These are phyloP conservation scores for Trametes hirsuta DNA, from an alignment of 1,284 basidiomycete genomes.

Conservation along the genomic window DNA sequence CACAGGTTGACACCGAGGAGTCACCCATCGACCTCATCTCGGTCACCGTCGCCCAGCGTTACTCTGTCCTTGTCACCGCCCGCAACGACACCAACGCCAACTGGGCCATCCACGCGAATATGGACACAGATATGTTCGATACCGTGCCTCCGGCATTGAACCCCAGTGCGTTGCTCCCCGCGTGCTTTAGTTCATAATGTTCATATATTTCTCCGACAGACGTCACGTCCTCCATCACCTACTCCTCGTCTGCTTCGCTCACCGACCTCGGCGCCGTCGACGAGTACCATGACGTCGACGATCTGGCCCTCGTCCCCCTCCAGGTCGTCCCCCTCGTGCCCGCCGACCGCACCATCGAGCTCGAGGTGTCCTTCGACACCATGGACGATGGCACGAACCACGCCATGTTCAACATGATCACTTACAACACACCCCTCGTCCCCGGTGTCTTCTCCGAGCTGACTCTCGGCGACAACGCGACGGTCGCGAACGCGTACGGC, in stretches of 20 bases:
- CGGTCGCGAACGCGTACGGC: conserved; percentile 75
- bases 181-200: neutral
- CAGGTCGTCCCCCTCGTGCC: conserved; percentile 44
- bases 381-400: conserved; percentile 81
- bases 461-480: conserved; percentile 77
- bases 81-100: conserved; percentile 84
- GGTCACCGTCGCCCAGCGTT: conserved; percentile 89
- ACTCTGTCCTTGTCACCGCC: conserved; percentile 89
- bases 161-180: conserved; percentile 59
- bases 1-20: conserved; percentile 75
- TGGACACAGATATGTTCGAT: conserved; percentile 90
- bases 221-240: conserved; percentile 77
- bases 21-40: conserved; percentile 72
- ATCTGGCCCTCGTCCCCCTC: conserved; percentile 65
- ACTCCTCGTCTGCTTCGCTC: conserved; percentile 52
- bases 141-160: conserved; percentile 69
- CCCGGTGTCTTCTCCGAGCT: conserved; percentile 79
- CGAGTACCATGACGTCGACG: conserved; percentile 60
- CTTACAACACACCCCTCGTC: conserved; percentile 70
- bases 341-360: conserved; percentile 56
- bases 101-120: conserved; percentile 90
- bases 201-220: conserved; percentile 45
- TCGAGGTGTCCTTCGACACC: conserved; percentile 67
- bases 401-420: conserved; percentile 73
- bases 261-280: conserved; percentile 55